Evolutionary conservation across 2,329 filamentous ascomycete species (phyloP).

Genomic region (Canariomyces notabilis): DNA sequence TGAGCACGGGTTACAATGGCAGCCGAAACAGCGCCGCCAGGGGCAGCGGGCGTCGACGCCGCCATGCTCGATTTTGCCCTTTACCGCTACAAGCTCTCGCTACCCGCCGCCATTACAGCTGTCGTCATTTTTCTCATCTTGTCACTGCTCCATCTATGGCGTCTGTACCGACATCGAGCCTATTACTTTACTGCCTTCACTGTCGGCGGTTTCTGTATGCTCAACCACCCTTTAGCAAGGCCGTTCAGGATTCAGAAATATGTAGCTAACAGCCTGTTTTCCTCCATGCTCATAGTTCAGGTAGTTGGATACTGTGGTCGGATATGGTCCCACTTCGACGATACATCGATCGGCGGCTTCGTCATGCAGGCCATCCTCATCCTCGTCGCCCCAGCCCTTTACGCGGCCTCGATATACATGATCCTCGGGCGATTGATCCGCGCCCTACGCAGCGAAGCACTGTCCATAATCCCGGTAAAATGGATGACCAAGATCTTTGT

Average conservation of each 20-base stretch:
- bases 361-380: slow-evolving; percentile 15
- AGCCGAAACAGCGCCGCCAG: too few species aligned
- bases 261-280: not conserved
- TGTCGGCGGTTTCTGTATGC: not conserved
- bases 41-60: too few species aligned
- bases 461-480: slow-evolving; percentile 17
- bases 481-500: slow-evolving; percentile 33
- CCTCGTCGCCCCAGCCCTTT: slow-evolving; percentile 18
- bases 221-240: not conserved
- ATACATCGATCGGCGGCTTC: not conserved
- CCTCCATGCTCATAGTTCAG: too few species aligned
- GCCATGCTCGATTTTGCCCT: not conserved
- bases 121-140: not conserved
- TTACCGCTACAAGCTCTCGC: not conserved
- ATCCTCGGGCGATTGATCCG: slow-evolving; percentile 31
- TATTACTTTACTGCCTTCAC: not conserved
- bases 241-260: too few species aligned
- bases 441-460: slow-evolving; percentile 22
- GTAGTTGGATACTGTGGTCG: not conserved
- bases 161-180: not conserved
- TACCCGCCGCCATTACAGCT: not conserved
- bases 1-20: too few species aligned
- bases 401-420: slow-evolving; percentile 19
- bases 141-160: not conserved
- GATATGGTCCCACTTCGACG: not conserved